Conservation (phyloP, 1,284 basidiomycete species). For the Phlebopus sp. region DNA sequence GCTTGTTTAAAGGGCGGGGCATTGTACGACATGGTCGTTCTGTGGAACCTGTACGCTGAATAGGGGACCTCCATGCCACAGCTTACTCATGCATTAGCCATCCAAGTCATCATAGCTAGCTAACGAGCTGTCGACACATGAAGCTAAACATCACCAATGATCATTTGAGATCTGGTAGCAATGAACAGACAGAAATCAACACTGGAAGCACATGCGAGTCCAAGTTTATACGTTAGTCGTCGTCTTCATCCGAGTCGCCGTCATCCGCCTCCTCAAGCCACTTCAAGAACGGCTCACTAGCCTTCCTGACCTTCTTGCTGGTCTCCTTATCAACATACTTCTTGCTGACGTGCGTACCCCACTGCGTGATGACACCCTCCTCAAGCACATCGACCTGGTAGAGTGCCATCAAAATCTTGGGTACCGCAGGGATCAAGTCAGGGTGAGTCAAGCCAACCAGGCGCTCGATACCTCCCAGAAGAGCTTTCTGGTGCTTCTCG, state of each 20-base stretch:
- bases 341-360: conserved; percentile 97
- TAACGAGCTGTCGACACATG: neutral
- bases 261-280: conserved; percentile 60
- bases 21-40: conserved; percentile 6
- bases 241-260: conserved; percentile 39
- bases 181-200: neutral
- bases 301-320: conserved; percentile 94
- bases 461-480: conserved; percentile 88
- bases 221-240: conserved; percentile 17
- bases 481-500: conserved; percentile 94
- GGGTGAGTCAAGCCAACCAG: conserved; percentile 72
- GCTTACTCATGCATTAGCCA: conserved; percentile 3
- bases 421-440: conserved; percentile 64
- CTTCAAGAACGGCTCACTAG: conserved; percentile 93
- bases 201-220: conserved; percentile 1
- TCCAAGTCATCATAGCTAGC: neutral
- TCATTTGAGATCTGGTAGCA: neutral
- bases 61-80: neutral
- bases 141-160: neutral
- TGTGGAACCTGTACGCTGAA: neutral
- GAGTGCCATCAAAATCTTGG: conserved; percentile 93
- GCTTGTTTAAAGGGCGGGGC: conserved; percentile 36
- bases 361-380: conserved; percentile 87
- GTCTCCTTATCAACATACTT: conserved; percentile 97
- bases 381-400: conserved; percentile 94